Percentiles rank a stretch among this genome's conserved stretches.
Conservation (phyloP, 2,329 filamentous ascomycete genomes). For the Sporothrix inflata region DNA sequence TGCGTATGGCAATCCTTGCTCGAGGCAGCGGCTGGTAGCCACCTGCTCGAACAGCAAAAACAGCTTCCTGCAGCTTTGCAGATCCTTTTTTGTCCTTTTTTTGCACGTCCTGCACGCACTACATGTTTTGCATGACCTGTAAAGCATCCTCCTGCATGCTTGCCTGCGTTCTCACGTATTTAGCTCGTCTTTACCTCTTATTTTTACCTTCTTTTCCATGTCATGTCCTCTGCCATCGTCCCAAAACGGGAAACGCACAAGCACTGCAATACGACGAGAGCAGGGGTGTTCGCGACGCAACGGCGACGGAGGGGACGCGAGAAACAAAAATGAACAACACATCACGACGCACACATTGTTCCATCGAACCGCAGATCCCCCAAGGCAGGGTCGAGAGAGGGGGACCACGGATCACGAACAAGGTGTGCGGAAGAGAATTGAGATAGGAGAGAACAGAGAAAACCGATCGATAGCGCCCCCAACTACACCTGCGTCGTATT, state of each 20-base stretch:
- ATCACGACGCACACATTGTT: constrained; percentile 6
- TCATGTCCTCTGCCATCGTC: neutral
- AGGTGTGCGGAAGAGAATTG: too few relatives aligned
- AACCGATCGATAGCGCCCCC: constrained; percentile 6
- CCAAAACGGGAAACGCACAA: neutral
- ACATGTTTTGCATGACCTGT: neutral
- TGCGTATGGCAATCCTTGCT: too few relatives aligned
- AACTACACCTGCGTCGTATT: neutral
- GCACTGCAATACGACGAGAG: constrained; percentile 4
- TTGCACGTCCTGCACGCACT: neutral
- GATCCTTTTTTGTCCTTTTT: neutral
- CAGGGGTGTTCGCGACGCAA: neutral
- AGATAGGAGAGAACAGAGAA: neutral
- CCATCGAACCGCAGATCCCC: constrained; percentile 21
- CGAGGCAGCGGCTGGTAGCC: neutral
- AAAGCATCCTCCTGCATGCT: neutral
- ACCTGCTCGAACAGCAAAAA: neutral
- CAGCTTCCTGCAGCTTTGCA: constrained; percentile 1
- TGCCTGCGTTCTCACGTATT: neutral
- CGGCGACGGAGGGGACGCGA: too few relatives aligned
- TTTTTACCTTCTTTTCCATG: neutral
- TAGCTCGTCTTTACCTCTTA: neutral
- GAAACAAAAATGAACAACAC: neutral
- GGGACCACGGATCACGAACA: neutral
- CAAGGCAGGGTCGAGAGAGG: constrained; percentile 1